A percentile compares a stretch with the other conserved stretches of the same genome.
phyloP scores from a whole-genome alignment of 2,329 filamentous ascomycete species.

The Bisporella sp. region DNA sequence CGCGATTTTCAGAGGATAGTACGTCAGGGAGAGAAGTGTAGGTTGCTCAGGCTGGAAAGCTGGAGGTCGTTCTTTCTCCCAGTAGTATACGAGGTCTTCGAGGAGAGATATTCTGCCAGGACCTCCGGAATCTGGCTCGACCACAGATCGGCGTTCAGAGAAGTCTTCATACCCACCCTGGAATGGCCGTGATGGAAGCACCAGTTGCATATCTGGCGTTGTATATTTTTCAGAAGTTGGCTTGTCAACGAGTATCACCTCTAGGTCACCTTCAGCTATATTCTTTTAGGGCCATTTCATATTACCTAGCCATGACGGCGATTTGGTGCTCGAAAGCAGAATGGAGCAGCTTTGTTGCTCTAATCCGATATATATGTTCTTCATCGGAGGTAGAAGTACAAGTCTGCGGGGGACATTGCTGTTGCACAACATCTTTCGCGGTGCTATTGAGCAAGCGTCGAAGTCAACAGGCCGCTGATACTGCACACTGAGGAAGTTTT shows the following conservation, averaged over 20 bases:
- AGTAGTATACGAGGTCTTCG: conserved; percentile 1
- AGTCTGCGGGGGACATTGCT: conserved; percentile 3
- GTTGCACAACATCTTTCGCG: conserved; percentile 1
- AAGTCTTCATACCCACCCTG: conserved; percentile 8
- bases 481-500: not conserved
- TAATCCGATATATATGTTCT: no score
- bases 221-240: no score
- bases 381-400: no score
- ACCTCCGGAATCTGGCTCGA: not conserved
- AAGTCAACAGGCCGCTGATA: not conserved
- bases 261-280: no score
- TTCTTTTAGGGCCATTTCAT: no score
- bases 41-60: conserved; percentile 2
- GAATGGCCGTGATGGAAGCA: not conserved
- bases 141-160: not conserved
- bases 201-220: no score
- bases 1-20: conserved; percentile 8
- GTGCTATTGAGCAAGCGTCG: not conserved
- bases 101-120: conserved; percentile 1
- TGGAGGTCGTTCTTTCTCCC: conserved; percentile 1
- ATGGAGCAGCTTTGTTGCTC: no score
- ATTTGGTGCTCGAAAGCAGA: no score
- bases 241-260: no score
- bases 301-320: no score
- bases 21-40: conserved; percentile 2